Conservation (phyloP, 176 grass and related monocot species). For the Aegilops sharonensis region DNA sequence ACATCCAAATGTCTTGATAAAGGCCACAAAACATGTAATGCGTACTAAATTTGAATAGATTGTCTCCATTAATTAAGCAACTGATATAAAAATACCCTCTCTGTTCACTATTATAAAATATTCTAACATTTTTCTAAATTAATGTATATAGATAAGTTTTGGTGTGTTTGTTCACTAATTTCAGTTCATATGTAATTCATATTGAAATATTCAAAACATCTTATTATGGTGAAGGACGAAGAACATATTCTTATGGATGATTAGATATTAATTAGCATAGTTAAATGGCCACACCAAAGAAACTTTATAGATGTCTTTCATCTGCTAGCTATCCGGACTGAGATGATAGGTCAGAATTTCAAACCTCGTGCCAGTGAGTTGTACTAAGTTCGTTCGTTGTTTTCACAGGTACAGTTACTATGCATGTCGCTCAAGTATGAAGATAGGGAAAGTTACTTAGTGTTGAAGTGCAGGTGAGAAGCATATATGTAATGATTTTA, state of each 20-base stretch:
- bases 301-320: not conserved
- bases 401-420: not conserved
- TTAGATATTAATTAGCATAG: no score
- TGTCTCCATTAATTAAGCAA: not conserved
- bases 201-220: no score
- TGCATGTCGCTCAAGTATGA: no score
- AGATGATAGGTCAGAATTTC: not conserved
- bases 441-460: not conserved
- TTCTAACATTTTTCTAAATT: no score
- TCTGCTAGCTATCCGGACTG: not conserved
- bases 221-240: no score
- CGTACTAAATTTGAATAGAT: not conserved
- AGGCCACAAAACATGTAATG: no score
- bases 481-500: constrained; percentile 45
- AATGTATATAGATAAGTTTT: no score
- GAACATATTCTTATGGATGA: no score
- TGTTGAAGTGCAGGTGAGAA: constrained; percentile 17
- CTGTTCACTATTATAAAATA: no score
- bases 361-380: not conserved
- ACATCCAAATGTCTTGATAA: no score
- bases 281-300: not conserved
- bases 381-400: not conserved
- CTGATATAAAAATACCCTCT: not conserved
- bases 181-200: no score
- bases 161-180: no score